Evolutionary conservation across 306 rosid genomes (phyloP).

Genomic region (Astragalus glycyphyllos): DNA sequence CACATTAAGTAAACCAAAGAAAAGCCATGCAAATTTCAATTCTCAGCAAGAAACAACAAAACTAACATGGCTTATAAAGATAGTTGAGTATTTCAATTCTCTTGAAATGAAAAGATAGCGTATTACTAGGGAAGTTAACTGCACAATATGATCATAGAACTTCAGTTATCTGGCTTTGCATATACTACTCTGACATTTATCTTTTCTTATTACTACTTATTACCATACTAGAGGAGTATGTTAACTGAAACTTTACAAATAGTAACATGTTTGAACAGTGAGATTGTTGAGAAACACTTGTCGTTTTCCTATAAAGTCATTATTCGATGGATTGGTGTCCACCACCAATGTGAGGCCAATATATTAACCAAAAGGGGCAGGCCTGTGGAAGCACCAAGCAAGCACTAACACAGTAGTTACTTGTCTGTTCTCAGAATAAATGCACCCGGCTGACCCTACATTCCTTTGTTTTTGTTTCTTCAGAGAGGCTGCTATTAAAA

Average conservation of each 20-base stretch:
- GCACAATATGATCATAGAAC: too few relatives aligned
- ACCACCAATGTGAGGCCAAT: conserved; percentile 22
- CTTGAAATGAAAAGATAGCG: too few relatives aligned
- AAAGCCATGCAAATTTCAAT: conserved; percentile 26
- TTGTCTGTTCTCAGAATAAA: conserved; percentile 32
- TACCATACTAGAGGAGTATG: not conserved
- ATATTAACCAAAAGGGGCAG: conserved; percentile 38
- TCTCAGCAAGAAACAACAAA: conserved; percentile 21
- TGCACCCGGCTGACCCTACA: conserved; percentile 34
- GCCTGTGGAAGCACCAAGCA: conserved; percentile 27
- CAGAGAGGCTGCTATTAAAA: not conserved
- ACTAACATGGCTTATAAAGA: not conserved
- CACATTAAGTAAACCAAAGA: not conserved
- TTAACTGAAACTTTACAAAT: conserved; percentile 22
- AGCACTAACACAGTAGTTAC: not conserved
- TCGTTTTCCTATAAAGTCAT: conserved; percentile 37
- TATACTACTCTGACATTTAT: too few relatives aligned
- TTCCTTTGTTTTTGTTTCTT: not conserved
- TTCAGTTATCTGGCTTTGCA: too few relatives aligned
- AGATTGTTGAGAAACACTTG: conserved; percentile 36
- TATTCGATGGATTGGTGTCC: not conserved
- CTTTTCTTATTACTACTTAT: too few relatives aligned
- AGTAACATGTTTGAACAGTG: conserved; percentile 5
- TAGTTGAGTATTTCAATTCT: too few relatives aligned
- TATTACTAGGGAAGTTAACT: too few relatives aligned